phyloP scores from a whole-genome alignment of 139 green algal genomes.

The Chlorella sp. region DNA sequence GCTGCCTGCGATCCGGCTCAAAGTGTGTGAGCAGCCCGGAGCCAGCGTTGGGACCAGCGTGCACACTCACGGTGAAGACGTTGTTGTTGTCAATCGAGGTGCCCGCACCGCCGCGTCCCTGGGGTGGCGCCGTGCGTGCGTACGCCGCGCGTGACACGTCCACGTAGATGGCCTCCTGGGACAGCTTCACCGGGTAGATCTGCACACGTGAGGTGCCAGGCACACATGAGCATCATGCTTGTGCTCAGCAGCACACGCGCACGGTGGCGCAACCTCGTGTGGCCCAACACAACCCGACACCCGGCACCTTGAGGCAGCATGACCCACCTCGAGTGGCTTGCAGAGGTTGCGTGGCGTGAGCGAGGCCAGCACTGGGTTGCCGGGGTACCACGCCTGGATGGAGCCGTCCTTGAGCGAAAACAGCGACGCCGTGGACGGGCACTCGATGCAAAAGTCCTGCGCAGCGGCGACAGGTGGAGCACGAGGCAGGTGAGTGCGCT shows the following conservation, averaged over 20 bases:
- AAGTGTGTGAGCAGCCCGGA: not conserved
- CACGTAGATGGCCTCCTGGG: slow-evolving; percentile 62
- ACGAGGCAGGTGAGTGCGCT: too few relatives aligned
- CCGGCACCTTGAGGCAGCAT: too few relatives aligned
- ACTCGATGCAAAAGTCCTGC: slow-evolving; percentile 85
- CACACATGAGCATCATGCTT: too few relatives aligned
- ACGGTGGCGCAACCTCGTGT: too few relatives aligned
- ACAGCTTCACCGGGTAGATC: slow-evolving; percentile 81
- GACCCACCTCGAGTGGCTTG: not conserved
- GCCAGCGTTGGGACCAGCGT: not conserved
- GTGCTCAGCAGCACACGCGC: too few relatives aligned
- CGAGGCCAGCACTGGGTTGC: slow-evolving; percentile 76
- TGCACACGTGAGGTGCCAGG: too few relatives aligned
- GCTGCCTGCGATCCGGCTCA: too few relatives aligned
- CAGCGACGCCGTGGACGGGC: slow-evolving; percentile 76
- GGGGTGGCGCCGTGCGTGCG: not conserved
- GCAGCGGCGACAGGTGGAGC: too few relatives aligned
- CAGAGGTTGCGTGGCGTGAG: slow-evolving; percentile 58
- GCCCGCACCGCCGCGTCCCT: slow-evolving; percentile 42
- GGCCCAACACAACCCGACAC: too few relatives aligned
- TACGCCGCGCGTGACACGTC: slow-evolving; percentile 38
- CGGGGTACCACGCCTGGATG: slow-evolving; percentile 89
- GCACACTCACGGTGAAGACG: slow-evolving; percentile 71
- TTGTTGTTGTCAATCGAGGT: slow-evolving; percentile 93
- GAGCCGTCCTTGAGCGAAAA: slow-evolving; percentile 91